Evolutionary conservation across 345 rosid species (phyloP), one percentile per base, ranked within the genome.

Genomic region (Durio zibethinus): DNA sequence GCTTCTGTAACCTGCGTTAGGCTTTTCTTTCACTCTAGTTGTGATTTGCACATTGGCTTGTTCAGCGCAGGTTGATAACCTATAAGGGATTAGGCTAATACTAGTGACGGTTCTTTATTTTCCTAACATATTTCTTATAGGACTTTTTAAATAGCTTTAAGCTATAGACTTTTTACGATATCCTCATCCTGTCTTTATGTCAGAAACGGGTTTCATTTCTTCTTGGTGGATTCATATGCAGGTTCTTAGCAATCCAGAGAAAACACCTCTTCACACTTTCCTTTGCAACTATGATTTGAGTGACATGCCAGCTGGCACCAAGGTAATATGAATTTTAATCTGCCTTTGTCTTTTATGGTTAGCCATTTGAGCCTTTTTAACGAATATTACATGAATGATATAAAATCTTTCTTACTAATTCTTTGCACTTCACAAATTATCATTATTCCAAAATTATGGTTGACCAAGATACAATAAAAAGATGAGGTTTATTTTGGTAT

Each of bases 191-290:
- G 42, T 27, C 67, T 42, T 63, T 25, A 75, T 48, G 61, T 35
- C 57, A 57, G 42, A 75, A 50, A n/a, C 70, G 29, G n/a, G 31
- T 77, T 80, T 80, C 76, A 77, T 76, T 79, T 43, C 62, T 50
- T 40, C 18, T 25, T 29, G 72, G 5, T 77, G 47, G 47, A 56
- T 71, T 80, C 35, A 48, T 76, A 10, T 83, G 81, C 88, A 93
- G 97, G 98, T 94, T 78, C 90, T 94, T 73, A 95, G 99, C 90
- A 95, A 95, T 82, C 99, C 99, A 54, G 99, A 95, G 83, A 95
- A 92, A 85, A 95, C 99, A 10, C 99, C 98, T 35, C 85, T 95
- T 75, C 99, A 95, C 91, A 95, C 91, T 21, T 93, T 91, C 86
- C 85, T 95, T 74, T 95, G 99, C 89, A 89, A 89, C 86, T 95